Conservation (phyloP, 768 basidiomycete genomes). For the Arthromyces matolae region DNA sequence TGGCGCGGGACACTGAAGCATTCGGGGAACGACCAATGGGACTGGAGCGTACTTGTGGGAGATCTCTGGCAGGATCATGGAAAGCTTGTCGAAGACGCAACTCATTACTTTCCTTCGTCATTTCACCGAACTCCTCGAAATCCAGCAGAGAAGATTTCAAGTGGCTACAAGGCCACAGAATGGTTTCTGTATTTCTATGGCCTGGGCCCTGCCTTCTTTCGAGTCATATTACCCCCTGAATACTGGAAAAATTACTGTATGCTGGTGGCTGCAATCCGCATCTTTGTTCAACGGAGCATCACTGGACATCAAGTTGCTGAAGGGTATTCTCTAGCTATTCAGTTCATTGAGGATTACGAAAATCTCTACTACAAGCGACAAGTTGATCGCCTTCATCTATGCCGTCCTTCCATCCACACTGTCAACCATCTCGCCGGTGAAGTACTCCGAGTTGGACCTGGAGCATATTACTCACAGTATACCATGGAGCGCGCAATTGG, state of each 20-base stretch:
- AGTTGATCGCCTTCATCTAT: slow-evolving; percentile 26
- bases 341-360: slow-evolving; percentile 28
- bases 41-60: slow-evolving; percentile 7
- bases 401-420: slow-evolving; percentile 25
- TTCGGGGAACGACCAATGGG: slow-evolving; percentile 7
- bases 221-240: slow-evolving; percentile 12
- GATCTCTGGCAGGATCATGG: not conserved
- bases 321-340: slow-evolving; percentile 13
- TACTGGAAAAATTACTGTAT: slow-evolving; percentile 19
- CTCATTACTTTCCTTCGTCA: slow-evolving; percentile 12
- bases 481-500: slow-evolving; percentile 26
- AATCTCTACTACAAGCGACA: slow-evolving; percentile 21
- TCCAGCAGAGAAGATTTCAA: too few species aligned
- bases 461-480: slow-evolving; percentile 25
- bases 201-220: slow-evolving; percentile 23
- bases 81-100: slow-evolving; percentile 7
- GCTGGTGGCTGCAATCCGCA: slow-evolving; percentile 18
- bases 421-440: slow-evolving; percentile 24
- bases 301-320: slow-evolving; percentile 9
- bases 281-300: slow-evolving; percentile 19
- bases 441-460: slow-evolving; percentile 18
- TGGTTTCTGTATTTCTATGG: too few species aligned
- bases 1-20: slow-evolving; percentile 10
- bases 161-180: too few species aligned
- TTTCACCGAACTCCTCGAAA: slow-evolving; percentile 28